Evolutionary conservation across 495 filamentous ascomycete genomes (phyloP), one percentile per base, ranked within the genome.

Genomic region (Glonium stellatum): DNA sequence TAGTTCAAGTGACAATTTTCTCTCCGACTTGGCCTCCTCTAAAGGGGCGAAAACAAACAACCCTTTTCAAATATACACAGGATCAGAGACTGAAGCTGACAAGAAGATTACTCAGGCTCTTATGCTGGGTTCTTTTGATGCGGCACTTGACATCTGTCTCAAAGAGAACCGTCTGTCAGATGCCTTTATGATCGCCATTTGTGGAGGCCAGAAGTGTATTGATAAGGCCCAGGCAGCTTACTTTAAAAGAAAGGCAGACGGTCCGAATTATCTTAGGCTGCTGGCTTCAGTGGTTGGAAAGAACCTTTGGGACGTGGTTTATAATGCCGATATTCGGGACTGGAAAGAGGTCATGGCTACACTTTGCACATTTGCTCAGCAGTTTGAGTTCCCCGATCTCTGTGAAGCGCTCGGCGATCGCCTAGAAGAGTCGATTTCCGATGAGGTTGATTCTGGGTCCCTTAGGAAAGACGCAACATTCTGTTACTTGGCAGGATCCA

Each of bases 271-370:
- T 70, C 76, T 97, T 48, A 85, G 93, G 39, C 78, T 99, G 39
- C 78, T 99, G 54, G 89, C 88, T 57, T 96, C 92, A 25, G 86
- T 97, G 46, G 89, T 93, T 54, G 89, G 88, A 52, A 97, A 97
- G 77, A 97, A 99, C 70, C 78, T 99, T 8, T 97, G 95, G 93
- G 93, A 99, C 76, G 81, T 97, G 48, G 93, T 97, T 9, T 87
- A 97, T 73, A 97, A 99, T 67, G 95, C 93, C 0, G 88, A 96
- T 67, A 73, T 97, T 47, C 78, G 80, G 42, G 88, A 92, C 73
- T 99, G 93, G 93, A 97, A 92, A 75, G 93, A 97, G 72, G 84
- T 93, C 11, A 92, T 97, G 89, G 91, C 87, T 27, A 87, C 90
- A 1, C 79, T 99, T 31, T 97, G 93, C 80, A 97, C 92, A 12